A percentile compares a stretch with the other conserved stretches of the same genome.
Evolutionary conservation across 768 basidiomycete genomes (phyloP).

Genomic region (Pulveroboletus sp.): DNA sequence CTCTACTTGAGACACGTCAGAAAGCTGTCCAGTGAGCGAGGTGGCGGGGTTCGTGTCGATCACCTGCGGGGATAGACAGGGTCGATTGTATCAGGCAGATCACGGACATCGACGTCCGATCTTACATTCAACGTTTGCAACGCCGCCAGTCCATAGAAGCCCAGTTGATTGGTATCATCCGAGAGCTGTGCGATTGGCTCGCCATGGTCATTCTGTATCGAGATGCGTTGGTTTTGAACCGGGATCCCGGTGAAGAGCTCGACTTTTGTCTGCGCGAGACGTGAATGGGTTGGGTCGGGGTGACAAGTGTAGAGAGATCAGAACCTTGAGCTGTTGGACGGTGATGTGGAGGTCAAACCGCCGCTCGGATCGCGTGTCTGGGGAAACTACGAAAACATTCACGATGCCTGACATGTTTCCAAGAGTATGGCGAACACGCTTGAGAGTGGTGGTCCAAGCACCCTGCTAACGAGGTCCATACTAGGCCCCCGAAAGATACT

Average conservation of each 20-base stretch:
- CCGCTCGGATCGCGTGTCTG: conserved; percentile 88
- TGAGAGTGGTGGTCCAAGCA: not conserved
- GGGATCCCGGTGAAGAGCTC: conserved; percentile 92
- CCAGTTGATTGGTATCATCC: conserved; percentile 65
- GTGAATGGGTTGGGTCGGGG: not conserved
- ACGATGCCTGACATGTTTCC: conserved; percentile 43
- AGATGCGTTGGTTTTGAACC: conserved; percentile 62
- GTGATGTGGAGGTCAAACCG: conserved; percentile 73
- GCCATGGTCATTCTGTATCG: conserved; percentile 54
- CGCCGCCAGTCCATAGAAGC: conserved; percentile 68
- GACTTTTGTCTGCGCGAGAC: conserved; percentile 57
- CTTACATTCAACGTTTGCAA: conserved; percentile 79
- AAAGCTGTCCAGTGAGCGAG: conserved; percentile 77
- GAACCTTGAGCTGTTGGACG: conserved; percentile 78
- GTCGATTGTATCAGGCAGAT: not conserved
- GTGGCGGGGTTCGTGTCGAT: conserved; percentile 67
- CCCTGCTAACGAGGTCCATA: not conserved
- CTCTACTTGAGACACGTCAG: conserved; percentile 81
- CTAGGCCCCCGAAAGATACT: not conserved
- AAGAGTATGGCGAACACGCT: too few species aligned
- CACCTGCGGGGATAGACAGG: conserved; percentile 45
- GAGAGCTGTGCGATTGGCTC: conserved; percentile 50
- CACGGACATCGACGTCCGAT: not conserved
- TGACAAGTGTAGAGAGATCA: not conserved
- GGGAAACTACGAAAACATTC: conserved; percentile 76